Percentiles rank a stretch among this genome's conserved stretches.
Conservation (phyloP, 2,329 filamentous ascomycete species). For the Aphanoascus verrucosus region DNA sequence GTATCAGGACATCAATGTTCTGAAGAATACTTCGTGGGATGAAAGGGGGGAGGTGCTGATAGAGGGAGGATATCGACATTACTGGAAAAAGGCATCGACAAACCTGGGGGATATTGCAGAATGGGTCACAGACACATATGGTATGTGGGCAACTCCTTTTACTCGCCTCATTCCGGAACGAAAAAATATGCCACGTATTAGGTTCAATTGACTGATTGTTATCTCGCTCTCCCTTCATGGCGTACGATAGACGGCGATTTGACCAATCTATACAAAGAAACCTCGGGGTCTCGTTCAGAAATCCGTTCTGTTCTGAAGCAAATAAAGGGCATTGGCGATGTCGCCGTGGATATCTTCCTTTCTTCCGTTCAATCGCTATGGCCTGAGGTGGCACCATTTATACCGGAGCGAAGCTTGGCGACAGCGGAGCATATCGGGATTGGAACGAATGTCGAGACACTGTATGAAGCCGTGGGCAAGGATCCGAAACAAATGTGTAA, state of each 20-base stretch:
- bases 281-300: neutral
- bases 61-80: slow-evolving; percentile 6
- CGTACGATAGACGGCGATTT: slow-evolving; percentile 6
- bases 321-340: slow-evolving; percentile 9
- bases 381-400: slow-evolving; percentile 6
- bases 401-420: neutral
- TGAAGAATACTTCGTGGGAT: slow-evolving; percentile 4
- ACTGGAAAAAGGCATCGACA: slow-evolving; percentile 2
- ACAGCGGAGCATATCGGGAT: slow-evolving; percentile 8
- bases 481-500: slow-evolving; percentile 7
- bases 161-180: neutral
- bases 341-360: slow-evolving; percentile 7
- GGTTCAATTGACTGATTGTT: neutral
- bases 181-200: neutral
- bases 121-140: slow-evolving; percentile 2
- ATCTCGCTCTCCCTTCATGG: neutral
- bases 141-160: neutral
- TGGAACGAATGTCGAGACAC: neutral
- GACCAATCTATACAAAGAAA: slow-evolving; percentile 1
- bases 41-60: neutral
- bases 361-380: slow-evolving; percentile 3
- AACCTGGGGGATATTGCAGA: slow-evolving; percentile 3
- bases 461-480: neutral
- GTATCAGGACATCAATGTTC: neutral
- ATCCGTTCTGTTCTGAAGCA: neutral